A percentile compares a stretch with the other conserved stretches of the same genome.
Conservation (phyloP, 768 basidiomycete genomes). For the Pleurotus tuber-regium region DNA sequence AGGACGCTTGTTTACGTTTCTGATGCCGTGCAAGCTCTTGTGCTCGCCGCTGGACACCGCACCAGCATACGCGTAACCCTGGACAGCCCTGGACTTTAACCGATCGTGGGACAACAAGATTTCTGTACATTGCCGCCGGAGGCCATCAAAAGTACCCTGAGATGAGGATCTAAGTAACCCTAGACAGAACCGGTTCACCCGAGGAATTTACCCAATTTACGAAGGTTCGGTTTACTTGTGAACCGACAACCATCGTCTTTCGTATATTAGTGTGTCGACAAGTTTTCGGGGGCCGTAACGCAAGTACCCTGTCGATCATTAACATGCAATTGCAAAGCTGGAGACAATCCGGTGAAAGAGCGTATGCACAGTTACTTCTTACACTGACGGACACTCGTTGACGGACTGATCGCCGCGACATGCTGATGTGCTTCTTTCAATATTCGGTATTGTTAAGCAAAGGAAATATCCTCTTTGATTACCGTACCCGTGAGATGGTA, state of each 20-base stretch:
- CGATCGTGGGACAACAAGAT: constrained; percentile 4
- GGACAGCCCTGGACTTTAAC: neutral
- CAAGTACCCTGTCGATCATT: neutral
- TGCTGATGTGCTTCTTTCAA: constrained; percentile 3
- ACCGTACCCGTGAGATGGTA: constrained; percentile 3
- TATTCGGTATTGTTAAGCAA: neutral
- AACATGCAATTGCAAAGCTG: neutral
- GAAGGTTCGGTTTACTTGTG: neutral
- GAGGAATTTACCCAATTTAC: neutral
- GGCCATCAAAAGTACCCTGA: constrained; percentile 6
- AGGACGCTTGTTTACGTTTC: no score
- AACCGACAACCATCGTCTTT: no score
- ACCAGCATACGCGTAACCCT: no score
- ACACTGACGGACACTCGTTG: no score
- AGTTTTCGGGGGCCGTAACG: no score
- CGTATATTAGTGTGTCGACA: neutral
- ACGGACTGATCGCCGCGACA: no score
- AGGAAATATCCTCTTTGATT: neutral
- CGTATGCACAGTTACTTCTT: no score
- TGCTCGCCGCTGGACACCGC: neutral
- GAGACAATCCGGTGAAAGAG: no score
- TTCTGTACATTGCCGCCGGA: constrained; percentile 8
- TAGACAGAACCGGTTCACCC: constrained; percentile 8
- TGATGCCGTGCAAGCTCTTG: neutral
- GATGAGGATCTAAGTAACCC: constrained; percentile 5